Base-by-base conservation (phyloP, 495 filamentous ascomycete species). In the Lentithecium fluviatile region DNA sequence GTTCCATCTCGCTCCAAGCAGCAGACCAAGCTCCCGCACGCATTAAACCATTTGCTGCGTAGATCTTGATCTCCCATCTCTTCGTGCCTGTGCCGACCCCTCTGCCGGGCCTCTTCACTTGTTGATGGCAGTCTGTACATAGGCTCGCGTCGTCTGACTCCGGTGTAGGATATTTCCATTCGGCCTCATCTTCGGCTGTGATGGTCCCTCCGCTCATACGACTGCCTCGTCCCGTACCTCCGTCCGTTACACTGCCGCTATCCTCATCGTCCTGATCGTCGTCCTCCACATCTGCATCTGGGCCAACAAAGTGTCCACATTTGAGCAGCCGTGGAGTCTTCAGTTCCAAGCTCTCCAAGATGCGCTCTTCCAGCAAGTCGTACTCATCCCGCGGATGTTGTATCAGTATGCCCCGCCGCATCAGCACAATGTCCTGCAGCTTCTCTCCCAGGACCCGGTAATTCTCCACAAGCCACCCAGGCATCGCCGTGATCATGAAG, bases 1-100 rank as follows among this genome's bases (percentile, higher is more conserved):
- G 82, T 73, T 98, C 94, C 94, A 98, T 98, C 70, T 97, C 92
- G 54, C 81, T 86, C 94, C 94, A 98, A 32, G 88, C 91, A 15
- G 91, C 90, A 25, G 85, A 85, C 94, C 94, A 98, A 0, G 94
- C 92, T 2, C 90, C 91, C 12, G 90, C 85, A 42, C 85, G 82
- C 89, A 98, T 93, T 52, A 97, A 76, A 0, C 94, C 94, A 72
- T 97, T 98, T 2, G 89, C 88, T 1, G 94, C 94, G 60, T 90
- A 98, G 12, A 97, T 85, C 66, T 88, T 88, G 62, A 98, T 78
- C 50, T 92, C 84, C 82, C 90, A 97, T 48, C 88, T 81, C 65
- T 82, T 84, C 21, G 20, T 68, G 7, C 67, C 63, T 21, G 20
- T 21, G 1, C 69, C 70, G 23, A 64, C 54, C 13, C 64, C 68